These are phyloP conservation scores for Tricholoma hemisulphureum DNA, from an alignment of 768 basidiomycete species.

Conservation along the genomic window DNA sequence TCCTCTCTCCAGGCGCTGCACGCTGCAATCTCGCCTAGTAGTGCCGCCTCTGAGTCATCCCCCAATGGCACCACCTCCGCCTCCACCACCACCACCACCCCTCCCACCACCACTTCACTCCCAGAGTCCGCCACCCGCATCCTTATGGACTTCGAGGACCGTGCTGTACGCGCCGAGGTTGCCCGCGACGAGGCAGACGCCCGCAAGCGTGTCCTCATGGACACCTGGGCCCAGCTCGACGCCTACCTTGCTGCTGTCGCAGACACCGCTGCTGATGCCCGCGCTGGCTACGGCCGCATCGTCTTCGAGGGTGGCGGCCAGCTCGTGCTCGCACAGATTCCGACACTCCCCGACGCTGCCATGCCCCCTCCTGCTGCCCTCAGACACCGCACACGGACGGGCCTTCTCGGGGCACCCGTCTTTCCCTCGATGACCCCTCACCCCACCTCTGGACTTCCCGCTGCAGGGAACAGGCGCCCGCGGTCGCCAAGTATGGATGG, in stretches of 20 bases:
- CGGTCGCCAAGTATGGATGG: conserved; percentile 39
- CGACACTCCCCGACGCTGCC: conserved; percentile 1
- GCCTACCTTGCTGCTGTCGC: conserved; percentile 47
- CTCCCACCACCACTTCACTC: conserved; percentile 8
- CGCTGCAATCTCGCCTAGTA: conserved; percentile 4
- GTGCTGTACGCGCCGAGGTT: conserved; percentile 47
- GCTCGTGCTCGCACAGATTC: conserved; percentile 38
- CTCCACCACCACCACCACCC: too few relatives aligned
- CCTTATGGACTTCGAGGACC: conserved; percentile 48
- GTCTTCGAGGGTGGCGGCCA: conserved; percentile 45
- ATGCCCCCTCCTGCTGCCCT: neutral
- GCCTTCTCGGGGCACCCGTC: conserved; percentile 5
- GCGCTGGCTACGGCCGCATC: conserved; percentile 45
- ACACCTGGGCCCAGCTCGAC: conserved; percentile 52
- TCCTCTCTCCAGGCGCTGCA: conserved; percentile 20
- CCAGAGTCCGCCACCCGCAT: conserved; percentile 30
- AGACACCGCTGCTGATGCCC: conserved; percentile 46
- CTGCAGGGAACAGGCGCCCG: conserved; percentile 20
- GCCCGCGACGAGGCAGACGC: conserved; percentile 57
- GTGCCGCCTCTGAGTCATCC: conserved; percentile 14
- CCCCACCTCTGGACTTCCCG: conserved; percentile 29
- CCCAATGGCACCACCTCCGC: too few relatives aligned
- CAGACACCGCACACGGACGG: neutral
- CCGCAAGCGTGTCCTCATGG: conserved; percentile 40
- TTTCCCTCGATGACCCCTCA: conserved; percentile 35